These are phyloP conservation scores for Neurospora sp. DNA, from an alignment of 495 filamentous ascomycete genomes.

Conservation along the genomic window DNA sequence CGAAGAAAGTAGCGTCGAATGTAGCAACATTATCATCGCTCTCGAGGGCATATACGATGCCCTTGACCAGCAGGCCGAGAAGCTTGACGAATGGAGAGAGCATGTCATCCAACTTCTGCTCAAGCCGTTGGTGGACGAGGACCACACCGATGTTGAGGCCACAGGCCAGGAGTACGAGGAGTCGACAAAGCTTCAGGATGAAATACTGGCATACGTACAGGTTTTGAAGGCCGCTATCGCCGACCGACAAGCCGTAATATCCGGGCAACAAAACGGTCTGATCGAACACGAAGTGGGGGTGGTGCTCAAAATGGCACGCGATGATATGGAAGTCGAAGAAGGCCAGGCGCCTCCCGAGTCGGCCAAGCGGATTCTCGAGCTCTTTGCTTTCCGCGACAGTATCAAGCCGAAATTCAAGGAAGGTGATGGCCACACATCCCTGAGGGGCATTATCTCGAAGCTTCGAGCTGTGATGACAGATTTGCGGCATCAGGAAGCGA, in stretches of 20 bases:
- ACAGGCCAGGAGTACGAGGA: conserved; percentile 85
- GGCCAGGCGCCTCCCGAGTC: conserved; percentile 57
- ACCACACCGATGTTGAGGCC: conserved; percentile 48
- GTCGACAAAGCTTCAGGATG: conserved; percentile 76
- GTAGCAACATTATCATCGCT: conserved; percentile 16
- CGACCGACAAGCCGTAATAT: conserved; percentile 66
- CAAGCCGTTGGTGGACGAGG: conserved; percentile 72
- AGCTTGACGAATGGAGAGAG: conserved; percentile 64
- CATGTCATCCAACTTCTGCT: conserved; percentile 59
- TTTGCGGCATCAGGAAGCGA: conserved; percentile 51
- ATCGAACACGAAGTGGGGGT: conserved; percentile 63
- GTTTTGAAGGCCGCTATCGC: conserved; percentile 63
- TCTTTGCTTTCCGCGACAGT: conserved; percentile 46
- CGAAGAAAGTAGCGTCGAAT: conserved; percentile 26
- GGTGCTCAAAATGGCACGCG: conserved; percentile 46
- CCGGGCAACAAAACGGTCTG: conserved; percentile 66
- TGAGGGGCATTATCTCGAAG: conserved; percentile 59
- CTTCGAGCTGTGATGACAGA: conserved; percentile 52
- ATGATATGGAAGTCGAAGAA: conserved; percentile 9
- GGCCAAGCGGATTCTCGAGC: conserved; percentile 41
- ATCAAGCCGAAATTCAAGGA: conserved; percentile 46
- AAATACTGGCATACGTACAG: conserved; percentile 73
- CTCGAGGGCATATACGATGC: conserved; percentile 33
- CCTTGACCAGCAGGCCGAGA: conserved; percentile 58
- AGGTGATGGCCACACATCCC: conserved; percentile 39